Evolutionary conservation across 805 yeast genomes (phyloP).

Genomic region (Helenozyma baotianmanensis): DNA sequence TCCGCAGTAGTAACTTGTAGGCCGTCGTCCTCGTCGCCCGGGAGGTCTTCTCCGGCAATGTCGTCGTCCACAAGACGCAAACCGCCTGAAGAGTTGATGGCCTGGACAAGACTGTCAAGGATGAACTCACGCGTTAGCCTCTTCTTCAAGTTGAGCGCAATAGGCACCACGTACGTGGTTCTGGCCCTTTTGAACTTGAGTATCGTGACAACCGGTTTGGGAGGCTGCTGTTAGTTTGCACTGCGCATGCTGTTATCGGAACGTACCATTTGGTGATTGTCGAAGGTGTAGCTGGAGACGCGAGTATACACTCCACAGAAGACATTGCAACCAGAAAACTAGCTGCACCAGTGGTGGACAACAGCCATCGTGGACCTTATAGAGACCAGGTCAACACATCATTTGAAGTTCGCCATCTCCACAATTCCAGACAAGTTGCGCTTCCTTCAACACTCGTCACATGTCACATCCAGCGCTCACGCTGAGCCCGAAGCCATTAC

Average conservation of each 20-base stretch:
- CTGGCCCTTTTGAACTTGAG: constrained; percentile 33
- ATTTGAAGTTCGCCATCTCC: background rate
- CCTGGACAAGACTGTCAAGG: constrained; percentile 24
- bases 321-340: no score
- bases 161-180: constrained; percentile 27
- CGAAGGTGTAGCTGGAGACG: no score
- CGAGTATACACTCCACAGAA: no score
- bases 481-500: no score
- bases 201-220: constrained; percentile 23
- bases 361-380: background rate
- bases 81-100: constrained; percentile 49
- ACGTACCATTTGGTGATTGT: no score
- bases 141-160: constrained; percentile 16
- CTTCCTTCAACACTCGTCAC: background rate
- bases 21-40: constrained; percentile 11
- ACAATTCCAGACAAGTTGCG: background rate
- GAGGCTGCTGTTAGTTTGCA: constrained; percentile 20
- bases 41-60: constrained; percentile 13
- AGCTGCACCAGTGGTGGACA: no score
- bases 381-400: background rate
- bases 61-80: constrained; percentile 26
- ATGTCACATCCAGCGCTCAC: no score
- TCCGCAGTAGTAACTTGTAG: constrained; percentile 15
- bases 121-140: constrained; percentile 18
- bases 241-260: no score